phyloP scores from a whole-genome alignment of 2,329 filamentous ascomycete genomes.

The Beauveria caledonica region DNA sequence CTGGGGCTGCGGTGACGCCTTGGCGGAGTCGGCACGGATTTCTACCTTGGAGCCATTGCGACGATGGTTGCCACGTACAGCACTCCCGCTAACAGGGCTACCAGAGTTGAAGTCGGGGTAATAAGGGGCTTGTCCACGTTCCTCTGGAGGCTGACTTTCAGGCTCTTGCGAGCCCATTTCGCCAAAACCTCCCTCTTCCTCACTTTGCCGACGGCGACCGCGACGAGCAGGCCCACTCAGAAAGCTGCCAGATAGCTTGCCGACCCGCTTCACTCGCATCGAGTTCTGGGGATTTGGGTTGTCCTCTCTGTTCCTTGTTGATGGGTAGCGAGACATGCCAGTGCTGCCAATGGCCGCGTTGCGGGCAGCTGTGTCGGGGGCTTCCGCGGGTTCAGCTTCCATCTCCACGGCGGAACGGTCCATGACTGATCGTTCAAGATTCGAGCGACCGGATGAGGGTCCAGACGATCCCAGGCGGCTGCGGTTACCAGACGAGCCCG shows the following conservation, averaged over 20 bases:
- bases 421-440: constrained; percentile 23
- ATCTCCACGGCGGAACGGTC: constrained; percentile 30
- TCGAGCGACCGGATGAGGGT: constrained; percentile 28
- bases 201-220: constrained; percentile 59
- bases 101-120: constrained; percentile 43
- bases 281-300: constrained; percentile 62
- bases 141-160: constrained; percentile 35
- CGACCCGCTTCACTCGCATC: constrained; percentile 68
- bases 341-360: constrained; percentile 39
- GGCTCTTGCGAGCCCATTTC: constrained; percentile 12
- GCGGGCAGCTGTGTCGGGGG: constrained; percentile 41
- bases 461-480: constrained; percentile 29
- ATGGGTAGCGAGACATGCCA: constrained; percentile 44
- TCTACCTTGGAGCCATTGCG: constrained; percentile 31
- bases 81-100: constrained; percentile 46
- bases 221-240: constrained; percentile 72
- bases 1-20: constrained; percentile 21
- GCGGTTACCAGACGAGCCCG: constrained; percentile 41
- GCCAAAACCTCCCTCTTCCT: constrained; percentile 44
- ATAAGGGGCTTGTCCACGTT: constrained; percentile 20
- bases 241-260: constrained; percentile 67
- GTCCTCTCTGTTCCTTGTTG: constrained; percentile 49
- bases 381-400: constrained; percentile 40
- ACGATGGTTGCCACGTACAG: constrained; percentile 34
- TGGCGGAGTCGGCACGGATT: constrained; percentile 24